Conservation (phyloP, 306 rosid species). For the Citrullus amarus region DNA sequence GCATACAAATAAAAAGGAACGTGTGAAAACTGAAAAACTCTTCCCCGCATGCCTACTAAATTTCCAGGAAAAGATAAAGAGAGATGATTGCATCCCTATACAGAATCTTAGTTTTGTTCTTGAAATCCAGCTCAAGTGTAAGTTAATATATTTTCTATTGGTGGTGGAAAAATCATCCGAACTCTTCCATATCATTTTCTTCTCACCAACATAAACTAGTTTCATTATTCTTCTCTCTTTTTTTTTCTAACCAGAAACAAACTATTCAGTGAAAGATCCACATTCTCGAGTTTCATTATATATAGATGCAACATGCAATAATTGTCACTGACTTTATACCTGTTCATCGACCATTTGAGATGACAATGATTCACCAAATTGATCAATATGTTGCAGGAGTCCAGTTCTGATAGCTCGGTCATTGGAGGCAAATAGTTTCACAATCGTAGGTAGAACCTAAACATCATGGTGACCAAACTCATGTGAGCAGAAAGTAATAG, state of each 20-base stretch:
- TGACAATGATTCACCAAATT: slow-evolving; percentile 80
- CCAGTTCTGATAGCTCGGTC: slow-evolving; percentile 87
- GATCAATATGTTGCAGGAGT: slow-evolving; percentile 95
- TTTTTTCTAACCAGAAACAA: not conserved
- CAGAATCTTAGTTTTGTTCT: not conserved
- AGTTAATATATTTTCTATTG: not conserved
- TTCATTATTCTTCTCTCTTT: not conserved
- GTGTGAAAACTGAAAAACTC: not conserved
- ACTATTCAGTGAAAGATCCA: not conserved
- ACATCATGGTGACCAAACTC: slow-evolving; percentile 13
- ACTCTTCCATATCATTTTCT: not conserved
- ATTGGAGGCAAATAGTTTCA: slow-evolving; percentile 90
- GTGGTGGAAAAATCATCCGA: not conserved
- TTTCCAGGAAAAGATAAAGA: not conserved
- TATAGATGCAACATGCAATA: slow-evolving; percentile 7
- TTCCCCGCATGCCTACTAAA: not conserved
- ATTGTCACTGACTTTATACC: slow-evolving; percentile 29
- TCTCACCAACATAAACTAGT: slow-evolving; percentile 8
- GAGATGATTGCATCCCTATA: not conserved
- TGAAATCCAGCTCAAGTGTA: not conserved
- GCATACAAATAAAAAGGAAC: not conserved
- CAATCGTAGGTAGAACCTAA: slow-evolving; percentile 74
- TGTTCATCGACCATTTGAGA: slow-evolving; percentile 87
- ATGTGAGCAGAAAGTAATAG: slow-evolving; percentile 5
- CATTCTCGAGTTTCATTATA: not conserved